Percentiles rank a stretch among this genome's conserved stretches.
Conservation (phyloP, 2,329 filamentous ascomycete species). For the Trichoderma asperellum region DNA sequence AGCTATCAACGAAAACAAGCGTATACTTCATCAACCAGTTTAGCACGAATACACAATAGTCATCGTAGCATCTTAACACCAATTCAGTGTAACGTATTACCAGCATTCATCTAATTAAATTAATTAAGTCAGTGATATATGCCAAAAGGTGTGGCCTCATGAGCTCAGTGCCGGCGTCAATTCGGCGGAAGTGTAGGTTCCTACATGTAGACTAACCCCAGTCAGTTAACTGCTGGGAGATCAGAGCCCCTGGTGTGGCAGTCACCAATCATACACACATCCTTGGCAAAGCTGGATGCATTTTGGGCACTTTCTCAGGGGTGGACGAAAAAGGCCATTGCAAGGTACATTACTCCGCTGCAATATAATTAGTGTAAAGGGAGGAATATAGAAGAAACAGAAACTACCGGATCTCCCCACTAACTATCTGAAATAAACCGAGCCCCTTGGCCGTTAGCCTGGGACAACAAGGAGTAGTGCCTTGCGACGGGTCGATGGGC, state of each 20-base stretch:
- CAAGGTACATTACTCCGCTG: background rate
- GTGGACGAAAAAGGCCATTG: background rate
- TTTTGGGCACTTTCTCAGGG: background rate
- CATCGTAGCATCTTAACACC: constrained; percentile 9
- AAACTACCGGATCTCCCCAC: background rate
- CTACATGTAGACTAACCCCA: constrained; percentile 12
- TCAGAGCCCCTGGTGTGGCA: background rate
- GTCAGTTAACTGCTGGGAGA: constrained; percentile 6
- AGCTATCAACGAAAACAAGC: background rate
- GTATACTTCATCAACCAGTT: background rate
- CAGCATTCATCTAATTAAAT: background rate
- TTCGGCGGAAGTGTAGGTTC: constrained; percentile 17
- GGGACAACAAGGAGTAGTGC: background rate
- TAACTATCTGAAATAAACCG: background rate
- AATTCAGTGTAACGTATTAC: constrained; percentile 25
- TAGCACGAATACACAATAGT: background rate
- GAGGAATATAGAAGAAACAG: constrained; percentile 1
- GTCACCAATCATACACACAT: background rate
- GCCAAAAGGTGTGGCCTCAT: background rate
- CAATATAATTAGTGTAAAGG: background rate
- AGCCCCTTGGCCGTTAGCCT: background rate
- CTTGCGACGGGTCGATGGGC: background rate
- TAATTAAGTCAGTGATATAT: background rate
- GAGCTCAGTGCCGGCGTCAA: constrained; percentile 19
- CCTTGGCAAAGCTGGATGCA: background rate